Evolutionary conservation across 257 asterid genomes (phyloP).

Genomic region (Hygrophila difformis): DNA sequence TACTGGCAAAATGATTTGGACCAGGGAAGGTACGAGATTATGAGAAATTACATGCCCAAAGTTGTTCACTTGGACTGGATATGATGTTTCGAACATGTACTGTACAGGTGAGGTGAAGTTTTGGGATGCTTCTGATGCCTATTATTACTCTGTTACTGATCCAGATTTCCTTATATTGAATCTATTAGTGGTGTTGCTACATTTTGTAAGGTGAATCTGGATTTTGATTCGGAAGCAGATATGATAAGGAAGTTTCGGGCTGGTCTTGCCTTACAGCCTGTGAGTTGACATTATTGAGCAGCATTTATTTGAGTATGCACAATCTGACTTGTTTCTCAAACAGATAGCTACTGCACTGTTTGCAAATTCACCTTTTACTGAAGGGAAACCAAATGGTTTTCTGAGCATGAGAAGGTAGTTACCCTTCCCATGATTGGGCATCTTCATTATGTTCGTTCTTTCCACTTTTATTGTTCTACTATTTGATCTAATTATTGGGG

Average conservation of each 20-base stretch:
- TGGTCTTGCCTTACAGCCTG: conserved; percentile 95
- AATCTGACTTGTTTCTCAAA: conserved; percentile 29
- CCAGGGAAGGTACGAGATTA: conserved; percentile 92
- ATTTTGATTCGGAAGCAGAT: conserved; percentile 91
- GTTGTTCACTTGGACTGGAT: conserved; percentile 95
- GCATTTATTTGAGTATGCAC: conserved; percentile 11
- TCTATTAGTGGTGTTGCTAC: background rate
- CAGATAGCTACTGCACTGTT: conserved; percentile 98
- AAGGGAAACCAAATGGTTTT: conserved; percentile 89
- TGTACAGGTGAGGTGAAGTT: conserved; percentile 53
- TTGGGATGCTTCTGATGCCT: too few relatives aligned
- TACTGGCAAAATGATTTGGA: conserved; percentile 28
- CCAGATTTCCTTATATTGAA: background rate
- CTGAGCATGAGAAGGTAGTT: conserved; percentile 95
- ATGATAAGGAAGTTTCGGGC: conserved; percentile 95
- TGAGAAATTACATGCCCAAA: conserved; percentile 95
- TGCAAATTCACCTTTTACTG: conserved; percentile 97
- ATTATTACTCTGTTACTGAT: background rate
- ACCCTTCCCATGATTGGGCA: conserved; percentile 5
- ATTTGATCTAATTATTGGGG: conserved; percentile 5
- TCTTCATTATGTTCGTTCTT: conserved; percentile 10
- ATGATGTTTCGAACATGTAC: conserved; percentile 96
- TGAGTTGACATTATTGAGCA: conserved; percentile 33
- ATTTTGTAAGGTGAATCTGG: conserved; percentile 73
- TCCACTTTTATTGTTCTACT: conserved; percentile 3